A percentile compares a stretch with the other conserved stretches of the same genome.
These are phyloP conservation scores for Agaricales sp. DNA, from an alignment of 1,284 basidiomycete species.

Conservation along the genomic window DNA sequence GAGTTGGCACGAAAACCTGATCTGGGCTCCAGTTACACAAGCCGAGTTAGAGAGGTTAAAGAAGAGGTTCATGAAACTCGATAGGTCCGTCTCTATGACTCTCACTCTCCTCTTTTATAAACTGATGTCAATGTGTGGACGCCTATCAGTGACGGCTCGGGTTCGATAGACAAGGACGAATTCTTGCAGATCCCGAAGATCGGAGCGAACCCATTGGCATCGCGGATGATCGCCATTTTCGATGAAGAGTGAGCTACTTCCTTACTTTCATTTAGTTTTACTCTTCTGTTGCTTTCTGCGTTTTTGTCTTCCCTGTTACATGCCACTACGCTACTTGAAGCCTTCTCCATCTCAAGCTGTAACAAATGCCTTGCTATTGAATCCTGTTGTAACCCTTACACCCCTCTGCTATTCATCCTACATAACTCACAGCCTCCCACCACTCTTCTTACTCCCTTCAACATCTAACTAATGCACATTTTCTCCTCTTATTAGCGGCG, in stretches of 20 bases:
- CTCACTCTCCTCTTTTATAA: neutral
- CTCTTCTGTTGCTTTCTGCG: constrained; percentile 5
- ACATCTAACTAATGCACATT: no score
- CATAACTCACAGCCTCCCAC: no score
- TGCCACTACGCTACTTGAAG: no score
- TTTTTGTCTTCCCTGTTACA: constrained; percentile 5
- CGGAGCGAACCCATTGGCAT: constrained; percentile 94
- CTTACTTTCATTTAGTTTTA: neutral
- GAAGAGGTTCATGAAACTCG: constrained; percentile 99
- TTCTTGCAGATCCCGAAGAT: constrained; percentile 99
- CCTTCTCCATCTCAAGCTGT: no score
- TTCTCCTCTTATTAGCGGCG: constrained; percentile 53
- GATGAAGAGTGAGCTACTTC: constrained; percentile 81
- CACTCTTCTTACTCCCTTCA: no score
- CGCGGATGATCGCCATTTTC: constrained; percentile 98
- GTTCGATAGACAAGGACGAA: constrained; percentile 97
- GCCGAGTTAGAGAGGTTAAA: constrained; percentile 89
- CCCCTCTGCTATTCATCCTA: no score
- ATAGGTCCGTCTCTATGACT: constrained; percentile 42
- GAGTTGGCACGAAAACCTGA: neutral
- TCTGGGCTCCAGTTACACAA: constrained; percentile 63
- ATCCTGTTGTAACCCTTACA: no score
- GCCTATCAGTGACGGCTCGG: constrained; percentile 76
- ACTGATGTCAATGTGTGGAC: neutral
- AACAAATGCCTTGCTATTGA: no score